Evolutionary conservation across 768 basidiomycete species (phyloP), one percentile per base, ranked within the genome.

Genomic region (Rhodotorula diobovata): DNA sequence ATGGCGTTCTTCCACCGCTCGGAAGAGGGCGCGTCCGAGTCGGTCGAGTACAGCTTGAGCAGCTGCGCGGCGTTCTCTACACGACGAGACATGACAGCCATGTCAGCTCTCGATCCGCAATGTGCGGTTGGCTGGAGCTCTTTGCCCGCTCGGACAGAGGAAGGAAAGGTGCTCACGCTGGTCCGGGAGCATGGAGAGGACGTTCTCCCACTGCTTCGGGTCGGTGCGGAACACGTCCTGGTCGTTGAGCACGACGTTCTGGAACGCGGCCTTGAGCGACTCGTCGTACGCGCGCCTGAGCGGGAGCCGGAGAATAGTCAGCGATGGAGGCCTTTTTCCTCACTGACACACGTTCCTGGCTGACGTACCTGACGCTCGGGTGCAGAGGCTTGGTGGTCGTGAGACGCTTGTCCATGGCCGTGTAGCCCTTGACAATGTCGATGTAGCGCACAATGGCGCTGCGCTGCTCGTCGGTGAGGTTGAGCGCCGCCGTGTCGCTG

Each of bases 401-500:
- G 35, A 95, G 86, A 78, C 88, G 89, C 81, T 91, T 95, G 61
- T 83, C 84, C 82, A 87, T 87, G 76, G 92, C 90, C 67, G 89
- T 89, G 15, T 90, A 87, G 12, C 89, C 88, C 71, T 88, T 87
- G 59, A 95, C 82, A 23, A 97, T 88, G 41, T 90, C 90, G 76
- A 98, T 81, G 82, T 88, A 96, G 25, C 84, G 86, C n/a, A 97
- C 91, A 61, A 99, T 82, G 0, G 92, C 86, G 78, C 86, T 88
- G 35, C 96, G 84, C 80, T 95, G 88, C 66, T 95, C 91, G 78
- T 99, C 96, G 18, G 90, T 94, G 59, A 98, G 84, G 65, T 85
- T 87, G 84, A 97, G 85, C 4, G 95, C 96, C 66, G 89, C 86
- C 46, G 85, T 82, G 80, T 99, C 96, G 5, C 90, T 91, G 72